Percentiles rank a stretch among this genome's conserved stretches.
Conservation (phyloP, 2,329 filamentous ascomycete species). For the Verticillium alfalfae region DNA sequence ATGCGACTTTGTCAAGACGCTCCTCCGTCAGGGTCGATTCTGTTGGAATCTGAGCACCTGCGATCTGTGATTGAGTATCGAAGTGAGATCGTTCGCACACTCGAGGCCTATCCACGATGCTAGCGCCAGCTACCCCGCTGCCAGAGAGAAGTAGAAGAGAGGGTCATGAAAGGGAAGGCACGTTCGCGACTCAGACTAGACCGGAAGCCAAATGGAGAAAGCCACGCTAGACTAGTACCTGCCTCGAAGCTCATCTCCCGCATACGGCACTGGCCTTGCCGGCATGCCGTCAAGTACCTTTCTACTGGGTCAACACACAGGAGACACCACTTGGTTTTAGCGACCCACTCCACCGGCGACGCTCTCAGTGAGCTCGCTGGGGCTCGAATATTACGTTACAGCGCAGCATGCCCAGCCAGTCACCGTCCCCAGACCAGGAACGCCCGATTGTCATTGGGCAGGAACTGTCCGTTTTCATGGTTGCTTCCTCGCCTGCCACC, state of each 20-base stretch:
- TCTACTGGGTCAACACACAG: background rate
- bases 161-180: background rate
- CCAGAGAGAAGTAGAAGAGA: background rate
- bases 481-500: background rate
- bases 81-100: no score
- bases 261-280: background rate
- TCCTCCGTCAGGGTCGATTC: no score
- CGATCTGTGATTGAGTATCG: no score
- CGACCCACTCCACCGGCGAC: background rate
- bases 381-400: conserved; percentile 12
- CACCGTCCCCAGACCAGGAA: background rate
- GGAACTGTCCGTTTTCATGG: background rate
- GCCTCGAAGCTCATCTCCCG: background rate
- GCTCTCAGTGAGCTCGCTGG: background rate
- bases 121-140: background rate
- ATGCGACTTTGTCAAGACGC: no score
- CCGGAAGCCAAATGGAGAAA: background rate
- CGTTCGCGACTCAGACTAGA: background rate
- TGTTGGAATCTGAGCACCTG: no score
- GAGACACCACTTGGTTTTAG: background rate
- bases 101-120: background rate
- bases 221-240: background rate
- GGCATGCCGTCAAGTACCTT: background rate
- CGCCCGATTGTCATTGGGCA: background rate
- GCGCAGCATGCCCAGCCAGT: conserved; percentile 2